These are phyloP conservation scores for Cyclocybe aegerita DNA, from an alignment of 768 basidiomycete genomes.

Conservation along the genomic window DNA sequence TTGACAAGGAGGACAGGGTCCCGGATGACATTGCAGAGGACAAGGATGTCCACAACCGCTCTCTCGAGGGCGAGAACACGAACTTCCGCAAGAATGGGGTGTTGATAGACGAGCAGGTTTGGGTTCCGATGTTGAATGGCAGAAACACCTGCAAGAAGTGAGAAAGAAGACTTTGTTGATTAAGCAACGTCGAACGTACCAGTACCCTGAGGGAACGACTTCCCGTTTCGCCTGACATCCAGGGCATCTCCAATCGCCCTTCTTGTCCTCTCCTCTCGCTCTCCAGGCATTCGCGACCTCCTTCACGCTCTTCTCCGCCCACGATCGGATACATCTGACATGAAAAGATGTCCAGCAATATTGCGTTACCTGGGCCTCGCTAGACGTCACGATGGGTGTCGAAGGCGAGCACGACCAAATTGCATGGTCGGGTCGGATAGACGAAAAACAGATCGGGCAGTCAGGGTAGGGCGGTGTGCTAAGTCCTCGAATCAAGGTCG, in stretches of 20 bases:
- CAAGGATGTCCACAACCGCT: slow-evolving; percentile 79
- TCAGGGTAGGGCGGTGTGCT: slow-evolving; percentile 73
- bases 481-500: slow-evolving; percentile 64
- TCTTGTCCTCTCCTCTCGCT: slow-evolving; percentile 62
- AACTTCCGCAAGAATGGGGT: slow-evolving; percentile 74
- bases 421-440: slow-evolving; percentile 74
- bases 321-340: slow-evolving; percentile 82
- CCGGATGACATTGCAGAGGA: slow-evolving; percentile 86
- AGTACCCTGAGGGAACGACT: slow-evolving; percentile 62
- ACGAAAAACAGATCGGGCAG: slow-evolving; percentile 81
- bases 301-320: slow-evolving; percentile 83
- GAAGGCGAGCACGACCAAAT: slow-evolving; percentile 88
- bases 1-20: slow-evolving; percentile 93
- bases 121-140: slow-evolving; percentile 71
- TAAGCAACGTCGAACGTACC: slow-evolving; percentile 37
- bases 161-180: neutral
- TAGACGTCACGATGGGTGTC: slow-evolving; percentile 37
- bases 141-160: slow-evolving; percentile 69
- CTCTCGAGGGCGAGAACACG: slow-evolving; percentile 59
- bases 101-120: slow-evolving; percentile 66
- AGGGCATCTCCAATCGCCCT: slow-evolving; percentile 90
- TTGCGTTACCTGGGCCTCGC: slow-evolving; percentile 39
- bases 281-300: slow-evolving; percentile 72
- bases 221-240: slow-evolving; percentile 86
- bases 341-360: slow-evolving; percentile 94